Evolutionary conservation across 176 grass and related monocot genomes (phyloP).

Genomic region (Rhynchospora breviuscula): DNA sequence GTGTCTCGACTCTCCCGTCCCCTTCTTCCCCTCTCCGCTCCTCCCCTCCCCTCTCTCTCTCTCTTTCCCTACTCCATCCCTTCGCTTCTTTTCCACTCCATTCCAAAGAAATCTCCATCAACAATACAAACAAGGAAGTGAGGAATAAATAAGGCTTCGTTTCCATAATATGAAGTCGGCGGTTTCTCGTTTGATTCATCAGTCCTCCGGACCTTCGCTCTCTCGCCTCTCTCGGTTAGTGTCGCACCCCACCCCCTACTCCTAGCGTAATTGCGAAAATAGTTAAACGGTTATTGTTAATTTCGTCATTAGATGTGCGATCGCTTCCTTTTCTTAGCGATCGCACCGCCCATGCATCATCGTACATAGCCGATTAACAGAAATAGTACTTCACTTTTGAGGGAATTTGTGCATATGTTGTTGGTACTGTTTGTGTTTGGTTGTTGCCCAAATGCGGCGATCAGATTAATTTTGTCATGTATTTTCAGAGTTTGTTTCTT

Average conservation of each 20-base stretch:
- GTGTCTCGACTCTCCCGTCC: background rate
- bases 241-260: background rate
- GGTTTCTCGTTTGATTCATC: conserved; percentile 44
- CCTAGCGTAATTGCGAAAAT: background rate
- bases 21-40: background rate
- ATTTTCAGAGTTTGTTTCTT: background rate
- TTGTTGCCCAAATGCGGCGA: background rate
- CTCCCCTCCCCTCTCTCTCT: background rate
- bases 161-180: conserved; percentile 45
- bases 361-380: background rate
- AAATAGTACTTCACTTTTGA: background rate
- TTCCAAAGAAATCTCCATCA: background rate
- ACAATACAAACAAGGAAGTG: background rate
- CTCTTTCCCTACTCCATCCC: background rate
- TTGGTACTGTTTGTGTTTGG: background rate
- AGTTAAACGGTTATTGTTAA: background rate
- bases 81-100: background rate
- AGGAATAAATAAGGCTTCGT: background rate
- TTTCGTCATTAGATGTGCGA: background rate
- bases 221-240: conserved; percentile 32
- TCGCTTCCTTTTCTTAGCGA: background rate
- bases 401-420: background rate
- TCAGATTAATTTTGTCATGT: background rate
- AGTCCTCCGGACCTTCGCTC: conserved; percentile 27
- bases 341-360: background rate